Conservation (phyloP, 2,329 filamentous ascomycete genomes). For the Cladosporium sp. region DNA sequence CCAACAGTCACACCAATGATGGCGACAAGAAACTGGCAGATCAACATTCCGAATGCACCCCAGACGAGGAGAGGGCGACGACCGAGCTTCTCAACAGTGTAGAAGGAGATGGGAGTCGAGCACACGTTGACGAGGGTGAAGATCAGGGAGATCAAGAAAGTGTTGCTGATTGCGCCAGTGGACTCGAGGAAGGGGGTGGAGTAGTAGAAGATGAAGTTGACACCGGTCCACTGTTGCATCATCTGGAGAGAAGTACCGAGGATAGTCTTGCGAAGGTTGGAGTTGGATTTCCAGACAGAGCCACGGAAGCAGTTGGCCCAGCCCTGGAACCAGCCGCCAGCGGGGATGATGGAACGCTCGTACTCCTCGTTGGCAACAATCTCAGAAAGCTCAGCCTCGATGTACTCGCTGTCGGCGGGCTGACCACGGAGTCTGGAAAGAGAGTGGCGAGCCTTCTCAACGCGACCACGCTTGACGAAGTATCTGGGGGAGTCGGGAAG, state of each 20-base stretch:
- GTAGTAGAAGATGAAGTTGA: slow-evolving; percentile 81
- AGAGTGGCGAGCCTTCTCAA: slow-evolving; percentile 58
- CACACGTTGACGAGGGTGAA: slow-evolving; percentile 83
- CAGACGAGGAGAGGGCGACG: slow-evolving; percentile 74
- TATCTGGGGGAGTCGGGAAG: slow-evolving; percentile 83
- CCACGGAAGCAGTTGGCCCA: slow-evolving; percentile 65
- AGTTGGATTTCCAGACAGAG: slow-evolving; percentile 46
- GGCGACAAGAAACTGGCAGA: slow-evolving; percentile 83
- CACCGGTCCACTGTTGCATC: slow-evolving; percentile 64
- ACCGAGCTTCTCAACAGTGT: slow-evolving; percentile 73
- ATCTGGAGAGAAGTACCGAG: slow-evolving; percentile 46
- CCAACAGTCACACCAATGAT: slow-evolving; percentile 52
- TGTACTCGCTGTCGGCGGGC: slow-evolving; percentile 64
- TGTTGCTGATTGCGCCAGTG: slow-evolving; percentile 68
- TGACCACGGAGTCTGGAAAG: slow-evolving; percentile 71
- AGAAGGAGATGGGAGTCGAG: slow-evolving; percentile 85
- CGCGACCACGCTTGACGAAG: slow-evolving; percentile 71
- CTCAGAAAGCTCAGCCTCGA: slow-evolving; percentile 75
- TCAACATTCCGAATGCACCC: slow-evolving; percentile 75
- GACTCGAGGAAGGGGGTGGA: slow-evolving; percentile 79
- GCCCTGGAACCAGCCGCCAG: slow-evolving; percentile 58
- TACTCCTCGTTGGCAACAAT: slow-evolving; percentile 87
- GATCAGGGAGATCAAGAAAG: slow-evolving; percentile 78
- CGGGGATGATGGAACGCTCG: slow-evolving; percentile 64
- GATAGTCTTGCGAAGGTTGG: slow-evolving; percentile 45